Evolutionary conservation across 2,329 filamentous ascomycete species (phyloP).

Genomic region (Didymella segeticola): DNA sequence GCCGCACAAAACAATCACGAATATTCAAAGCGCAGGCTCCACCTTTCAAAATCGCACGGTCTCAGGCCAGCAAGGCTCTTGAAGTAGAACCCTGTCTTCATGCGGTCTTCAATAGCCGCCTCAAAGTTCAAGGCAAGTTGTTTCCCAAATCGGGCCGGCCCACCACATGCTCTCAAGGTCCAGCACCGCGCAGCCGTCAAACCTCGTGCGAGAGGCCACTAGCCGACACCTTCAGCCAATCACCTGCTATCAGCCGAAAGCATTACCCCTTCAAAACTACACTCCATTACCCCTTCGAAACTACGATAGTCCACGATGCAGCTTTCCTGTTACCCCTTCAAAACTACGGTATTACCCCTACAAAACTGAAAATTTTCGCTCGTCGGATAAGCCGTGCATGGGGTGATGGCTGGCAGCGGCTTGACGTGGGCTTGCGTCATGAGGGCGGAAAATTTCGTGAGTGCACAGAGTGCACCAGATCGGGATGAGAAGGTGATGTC

Average conservation of each 20-base stretch:
- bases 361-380: slow-evolving; percentile 46
- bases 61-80: no score
- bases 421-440: slow-evolving; percentile 8
- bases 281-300: slow-evolving; percentile 43
- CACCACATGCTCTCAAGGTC: neutral
- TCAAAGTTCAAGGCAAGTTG: no score
- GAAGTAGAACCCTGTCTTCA: no score
- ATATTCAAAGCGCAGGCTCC: no score
- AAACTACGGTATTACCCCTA: slow-evolving; percentile 42
- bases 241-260: slow-evolving; percentile 5
- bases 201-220: no score
- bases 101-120: no score
- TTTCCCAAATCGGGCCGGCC: slow-evolving; percentile 26
- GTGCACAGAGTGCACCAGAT: no score
- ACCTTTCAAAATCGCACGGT: no score
- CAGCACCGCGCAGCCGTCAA: no score
- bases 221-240: slow-evolving; percentile 11
- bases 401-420: neutral
- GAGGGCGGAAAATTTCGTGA: slow-evolving; percentile 2
- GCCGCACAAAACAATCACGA: slow-evolving; percentile 5
- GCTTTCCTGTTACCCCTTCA: slow-evolving; percentile 15
- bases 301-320: neutral
- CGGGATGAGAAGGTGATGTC: no score
- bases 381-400: slow-evolving; percentile 5
- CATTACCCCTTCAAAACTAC: slow-evolving; percentile 21